Evolutionary conservation across 2,329 filamentous ascomycete genomes (phyloP), one percentile per base, ranked within the genome.

Genomic region (Pochonia chlamydosporia): DNA sequence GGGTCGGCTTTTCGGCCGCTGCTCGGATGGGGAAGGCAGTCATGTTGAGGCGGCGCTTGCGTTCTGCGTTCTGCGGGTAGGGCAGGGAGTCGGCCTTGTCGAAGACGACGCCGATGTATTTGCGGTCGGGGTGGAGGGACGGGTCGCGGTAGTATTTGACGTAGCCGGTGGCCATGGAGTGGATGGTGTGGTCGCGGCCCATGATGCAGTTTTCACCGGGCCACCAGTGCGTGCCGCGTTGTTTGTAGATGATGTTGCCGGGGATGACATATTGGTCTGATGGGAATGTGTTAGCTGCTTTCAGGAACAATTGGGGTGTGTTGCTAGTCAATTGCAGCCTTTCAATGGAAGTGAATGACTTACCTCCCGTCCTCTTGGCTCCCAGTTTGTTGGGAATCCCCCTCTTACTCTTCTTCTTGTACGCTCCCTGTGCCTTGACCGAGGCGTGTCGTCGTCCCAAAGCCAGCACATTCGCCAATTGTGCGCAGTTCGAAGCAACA

Each of bases 121-220:
- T 89, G 51, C 91, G 81, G 56, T 89, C 87, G 1, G 91, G 87
- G 67, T 97, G 89, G 49, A 75, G 78, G 26, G 77, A 68, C 0
- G 91, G 90, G 63, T 99, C 92, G 62, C 85, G 83, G 76, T 99
- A 99, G 79, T 96, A 99, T 59, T 93, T 90, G 51, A 99, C 93
- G 68, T 95, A 99, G 54, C 93, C 93, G 3, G 85, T 77, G 47
- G 86, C 81, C 50, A 83, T 84, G 45, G 93, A 84, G 68, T 88
- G 95, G 64, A 99, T 95, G 43, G 92, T 97, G 74, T 97, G 93
- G 67, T 99, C 91, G 51, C 93, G 86, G 43, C 93, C 93, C 75
- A 97, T 92, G 59, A 84, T 87, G 67, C 87, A 89, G 71, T 99
- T 97, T 66, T 97, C 93, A 60, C 93, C 93, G 1, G 93, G 86